Base-by-base conservation (phyloP, 768 basidiomycete species). In the Dioszegia aurantiaca region DNA sequence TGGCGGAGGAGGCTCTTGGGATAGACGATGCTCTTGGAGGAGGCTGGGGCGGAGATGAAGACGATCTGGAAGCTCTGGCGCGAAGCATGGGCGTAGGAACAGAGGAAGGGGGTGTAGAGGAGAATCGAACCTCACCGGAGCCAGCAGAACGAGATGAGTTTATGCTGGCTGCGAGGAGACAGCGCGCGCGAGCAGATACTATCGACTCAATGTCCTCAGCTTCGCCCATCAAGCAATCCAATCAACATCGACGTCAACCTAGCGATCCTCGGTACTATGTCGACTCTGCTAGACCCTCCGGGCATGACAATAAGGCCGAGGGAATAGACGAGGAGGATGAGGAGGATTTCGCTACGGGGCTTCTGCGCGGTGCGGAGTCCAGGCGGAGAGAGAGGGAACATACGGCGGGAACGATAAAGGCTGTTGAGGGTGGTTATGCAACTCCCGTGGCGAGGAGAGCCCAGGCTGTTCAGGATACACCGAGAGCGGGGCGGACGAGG, bases 21-120 rank as follows among this genome's bases (percentile, higher is more conserved):
- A 40, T 24, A 82, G 85, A 67, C 72, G 40, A 79, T 78, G 36
- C 79, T 80, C 36, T 36, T 6, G 56, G 56, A n/a, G 56, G 23
- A 21, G 39, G 3, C 16, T 48, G 56, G 33, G 44, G 45, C n/a
- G 53, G 24, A 4, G 63, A 55, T 6, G 27, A 24, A 12, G 43
- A 28, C 4, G 65, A 61, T 27, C 44, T 73, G 21, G 71, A 65
- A n/a, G 64, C 64, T 10, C 49, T 73, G 12, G 71, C 68, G 3
- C 42, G 66, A 67, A 63, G 49, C 44, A 31, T 36, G 58, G 41
- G 48, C 16, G 56, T 42, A n/a, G 33, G 33, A 14, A 14, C 33
- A 14, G 19, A 23, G 26, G n/a, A n/a, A n/a, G n/a, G n/a, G n/a
- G 26, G 21, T 45, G 46, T 27, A 21, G 46, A n/a, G 39, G 36